These are phyloP conservation scores for Nothophoma quercina DNA, from an alignment of 2,329 filamentous ascomycete species.

Conservation along the genomic window DNA sequence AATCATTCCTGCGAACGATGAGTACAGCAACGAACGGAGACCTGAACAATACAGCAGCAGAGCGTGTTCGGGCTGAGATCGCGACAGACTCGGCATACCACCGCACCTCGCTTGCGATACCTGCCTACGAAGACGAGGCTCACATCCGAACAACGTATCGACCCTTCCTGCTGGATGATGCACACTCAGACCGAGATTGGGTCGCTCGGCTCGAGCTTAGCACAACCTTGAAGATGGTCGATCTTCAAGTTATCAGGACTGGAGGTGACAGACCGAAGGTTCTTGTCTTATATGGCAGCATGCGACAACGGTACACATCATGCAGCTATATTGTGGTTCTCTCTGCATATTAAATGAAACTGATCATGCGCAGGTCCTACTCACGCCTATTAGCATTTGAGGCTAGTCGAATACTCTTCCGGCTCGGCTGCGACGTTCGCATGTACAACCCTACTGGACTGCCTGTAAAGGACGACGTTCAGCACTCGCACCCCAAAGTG, in stretches of 20 bases:
- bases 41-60: constrained; percentile 35
- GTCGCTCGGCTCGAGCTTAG: constrained; percentile 63
- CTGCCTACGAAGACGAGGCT: constrained; percentile 57
- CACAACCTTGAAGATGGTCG: constrained; percentile 60
- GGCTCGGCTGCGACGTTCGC: constrained; percentile 71
- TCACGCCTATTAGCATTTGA: constrained; percentile 68
- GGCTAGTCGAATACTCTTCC: constrained; percentile 65
- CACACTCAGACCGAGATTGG: constrained; percentile 60
- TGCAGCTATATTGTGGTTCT: not conserved
- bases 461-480: constrained; percentile 67
- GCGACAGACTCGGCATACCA: constrained; percentile 21
- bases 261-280: constrained; percentile 58
- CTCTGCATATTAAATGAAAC: not conserved
- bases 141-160: constrained; percentile 60
- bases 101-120: constrained; percentile 54
- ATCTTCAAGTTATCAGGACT: constrained; percentile 53
- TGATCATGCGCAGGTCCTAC: constrained; percentile 45
- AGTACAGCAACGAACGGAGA: constrained; percentile 27
- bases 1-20: constrained; percentile 4
- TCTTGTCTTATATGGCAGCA: constrained; percentile 67
- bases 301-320: constrained; percentile 53
- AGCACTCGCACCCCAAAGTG: constrained; percentile 66
- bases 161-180: constrained; percentile 61
- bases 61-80: constrained; percentile 21
- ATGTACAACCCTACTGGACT: constrained; percentile 66